Percentiles rank a stretch among this genome's conserved stretches.
Evolutionary conservation across 176 grass and related monocot species (phyloP).

Genomic region (Eleusine coracana): DNA sequence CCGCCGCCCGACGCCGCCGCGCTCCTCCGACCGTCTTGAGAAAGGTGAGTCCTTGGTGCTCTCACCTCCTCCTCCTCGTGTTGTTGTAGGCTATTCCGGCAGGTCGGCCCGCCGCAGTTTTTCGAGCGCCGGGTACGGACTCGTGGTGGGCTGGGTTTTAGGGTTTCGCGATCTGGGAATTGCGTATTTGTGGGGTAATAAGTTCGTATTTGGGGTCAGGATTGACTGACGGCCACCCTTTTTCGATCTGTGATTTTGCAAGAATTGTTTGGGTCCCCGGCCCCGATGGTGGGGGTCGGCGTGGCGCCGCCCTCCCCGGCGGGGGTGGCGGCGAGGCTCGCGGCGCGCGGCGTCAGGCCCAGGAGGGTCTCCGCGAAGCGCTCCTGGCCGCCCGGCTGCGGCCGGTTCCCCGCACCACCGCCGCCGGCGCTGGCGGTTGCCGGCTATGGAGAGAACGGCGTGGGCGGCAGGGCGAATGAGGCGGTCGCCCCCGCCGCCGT

Average conservation of each 20-base stretch:
- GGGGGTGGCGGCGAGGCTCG: neutral
- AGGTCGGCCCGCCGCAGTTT: neutral
- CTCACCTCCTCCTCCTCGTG: neutral
- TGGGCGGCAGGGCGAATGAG: neutral
- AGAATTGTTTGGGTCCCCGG: neutral
- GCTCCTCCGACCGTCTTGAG: neutral
- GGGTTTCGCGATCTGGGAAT: constrained; percentile 10
- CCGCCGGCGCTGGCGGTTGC: neutral
- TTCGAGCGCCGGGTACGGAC: neutral
- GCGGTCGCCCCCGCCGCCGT: neutral
- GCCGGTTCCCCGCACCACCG: constrained; percentile 36
- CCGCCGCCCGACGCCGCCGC: neutral
- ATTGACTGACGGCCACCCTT: neutral
- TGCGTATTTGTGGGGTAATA: neutral
- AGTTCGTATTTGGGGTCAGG: neutral
- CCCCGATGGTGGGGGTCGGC: constrained; percentile 38
- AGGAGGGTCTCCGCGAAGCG: constrained; percentile 37
- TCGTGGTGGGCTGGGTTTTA: neutral
- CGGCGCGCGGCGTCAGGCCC: neutral
- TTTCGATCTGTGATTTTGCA: constrained; percentile 38
- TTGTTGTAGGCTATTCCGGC: neutral
- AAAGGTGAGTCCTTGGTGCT: neutral
- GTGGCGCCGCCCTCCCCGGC: constrained; percentile 15
- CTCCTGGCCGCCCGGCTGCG: constrained; percentile 55
- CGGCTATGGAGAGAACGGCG: neutral